These are phyloP conservation scores for Hirsutella rhossiliensis DNA, from an alignment of 2,329 filamentous ascomycete genomes.

Conservation along the genomic window DNA sequence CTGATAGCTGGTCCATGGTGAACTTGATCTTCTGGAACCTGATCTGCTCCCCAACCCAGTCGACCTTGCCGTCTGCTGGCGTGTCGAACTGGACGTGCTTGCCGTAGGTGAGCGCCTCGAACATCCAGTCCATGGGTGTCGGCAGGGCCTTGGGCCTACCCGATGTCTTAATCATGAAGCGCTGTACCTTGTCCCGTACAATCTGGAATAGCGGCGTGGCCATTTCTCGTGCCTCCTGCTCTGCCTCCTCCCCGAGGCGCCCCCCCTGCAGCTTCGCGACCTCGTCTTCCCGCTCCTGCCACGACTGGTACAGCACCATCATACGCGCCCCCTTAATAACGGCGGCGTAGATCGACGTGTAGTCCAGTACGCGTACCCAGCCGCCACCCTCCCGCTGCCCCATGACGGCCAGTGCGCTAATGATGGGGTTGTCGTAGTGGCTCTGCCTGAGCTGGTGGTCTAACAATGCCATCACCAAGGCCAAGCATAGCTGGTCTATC, in stretches of 20 bases:
- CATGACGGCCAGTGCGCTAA: conserved; percentile 5
- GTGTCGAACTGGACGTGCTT: conserved; percentile 7
- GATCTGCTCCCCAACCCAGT: conserved; percentile 3
- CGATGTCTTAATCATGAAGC: conserved; percentile 6
- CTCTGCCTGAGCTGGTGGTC: neutral
- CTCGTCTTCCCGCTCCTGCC: conserved; percentile 3
- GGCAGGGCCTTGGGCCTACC: neutral
- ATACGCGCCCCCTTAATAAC: conserved; percentile 7
- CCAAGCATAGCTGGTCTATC: neutral
- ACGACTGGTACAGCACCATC: conserved; percentile 6
- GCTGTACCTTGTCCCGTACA: conserved; percentile 1
- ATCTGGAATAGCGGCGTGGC: conserved; percentile 3
- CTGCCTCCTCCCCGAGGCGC: conserved; percentile 1
- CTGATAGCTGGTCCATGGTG: neutral
- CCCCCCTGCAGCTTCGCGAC: neutral
- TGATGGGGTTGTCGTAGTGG: conserved; percentile 5
- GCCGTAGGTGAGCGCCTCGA: conserved; percentile 1
- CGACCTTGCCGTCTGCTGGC: neutral
- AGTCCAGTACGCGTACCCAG: conserved; percentile 1
- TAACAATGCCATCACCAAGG: neutral
- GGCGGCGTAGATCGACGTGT: conserved; percentile 6
- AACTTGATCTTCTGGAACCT: neutral
- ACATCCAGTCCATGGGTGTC: conserved; percentile 8
- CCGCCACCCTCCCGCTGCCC: conserved; percentile 3
- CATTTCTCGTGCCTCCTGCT: conserved; percentile 1